Percentiles rank a stretch among this genome's conserved stretches.
phyloP scores from a whole-genome alignment of 2,329 filamentous ascomycete species.

The Leptoxyphium fumago region DNA sequence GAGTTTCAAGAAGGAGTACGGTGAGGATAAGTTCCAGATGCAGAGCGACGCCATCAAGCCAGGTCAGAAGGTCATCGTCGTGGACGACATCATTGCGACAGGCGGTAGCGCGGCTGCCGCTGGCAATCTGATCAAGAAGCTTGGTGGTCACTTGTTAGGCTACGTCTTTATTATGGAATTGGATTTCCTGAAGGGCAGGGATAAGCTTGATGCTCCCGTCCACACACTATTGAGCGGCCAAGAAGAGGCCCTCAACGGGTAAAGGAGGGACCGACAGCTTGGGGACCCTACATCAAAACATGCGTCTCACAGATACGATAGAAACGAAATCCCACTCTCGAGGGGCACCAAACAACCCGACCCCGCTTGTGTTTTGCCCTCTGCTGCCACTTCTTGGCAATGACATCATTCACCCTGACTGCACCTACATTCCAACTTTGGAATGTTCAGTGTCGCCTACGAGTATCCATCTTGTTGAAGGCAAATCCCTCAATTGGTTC shows the following conservation, averaged over 20 bases:
- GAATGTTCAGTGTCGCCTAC: too few relatives aligned
- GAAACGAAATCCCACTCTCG: too few relatives aligned
- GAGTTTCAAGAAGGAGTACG: conserved; percentile 89
- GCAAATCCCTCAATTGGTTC: too few relatives aligned
- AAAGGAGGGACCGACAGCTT: neutral
- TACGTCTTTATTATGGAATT: conserved; percentile 95
- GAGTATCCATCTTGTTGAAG: too few relatives aligned
- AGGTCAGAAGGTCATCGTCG: conserved; percentile 79
- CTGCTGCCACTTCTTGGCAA: too few relatives aligned
- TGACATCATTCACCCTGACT: too few relatives aligned
- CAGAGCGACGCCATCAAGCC: conserved; percentile 71
- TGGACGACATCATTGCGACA: conserved; percentile 97
- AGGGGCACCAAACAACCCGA: too few relatives aligned
- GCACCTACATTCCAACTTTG: too few relatives aligned
- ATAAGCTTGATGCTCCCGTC: conserved; percentile 73
- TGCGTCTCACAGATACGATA: too few relatives aligned
- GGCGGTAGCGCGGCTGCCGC: conserved; percentile 85
- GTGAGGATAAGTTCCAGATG: conserved; percentile 90
- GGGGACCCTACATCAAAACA: too few relatives aligned
- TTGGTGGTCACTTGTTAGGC: conserved; percentile 73
- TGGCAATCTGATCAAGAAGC: conserved; percentile 69
- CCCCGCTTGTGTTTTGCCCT: too few relatives aligned
- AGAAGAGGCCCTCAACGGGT: conserved; percentile 21
- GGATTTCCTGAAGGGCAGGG: conserved; percentile 78
- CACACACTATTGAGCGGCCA: conserved; percentile 66